Evolutionary conservation across 2,329 filamentous ascomycete genomes (phyloP), one percentile per base, ranked within the genome.

Genomic region (Clonostachys rhizophaga): DNA sequence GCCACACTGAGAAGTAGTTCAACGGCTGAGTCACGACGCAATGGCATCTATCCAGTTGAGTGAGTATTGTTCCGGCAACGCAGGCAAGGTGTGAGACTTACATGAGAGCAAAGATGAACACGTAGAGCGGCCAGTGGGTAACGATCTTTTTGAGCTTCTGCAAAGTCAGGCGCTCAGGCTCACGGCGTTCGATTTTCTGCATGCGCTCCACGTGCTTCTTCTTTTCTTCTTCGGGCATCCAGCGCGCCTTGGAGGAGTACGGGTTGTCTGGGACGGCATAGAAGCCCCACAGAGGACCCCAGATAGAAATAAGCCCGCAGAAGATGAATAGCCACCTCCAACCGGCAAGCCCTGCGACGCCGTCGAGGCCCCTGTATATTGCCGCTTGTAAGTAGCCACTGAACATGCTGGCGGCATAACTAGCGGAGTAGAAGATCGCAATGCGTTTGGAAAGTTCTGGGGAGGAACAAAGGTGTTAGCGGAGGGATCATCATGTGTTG

Each of bases 131-230:
- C 24, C 24, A 30, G 24, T 30, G 24, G 24, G 24, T 30, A 5
- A 30, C 24, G 4, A 30, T 30, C 24, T 30, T 30, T 9, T 30
- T 30, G 9, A 30, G 24, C 9, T 30, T 30, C 24, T 30, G 2
- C 24, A 30, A 30, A 30, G 24, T 30, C 4, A 30, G 24, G 24
- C 24, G 24, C 24, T 30, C 24, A 10, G 24, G 24, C 9, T 30
- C 24, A 2, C 24, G 24, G 24, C 24, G 24, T 10, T 30, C 8
- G 9, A 30, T 69, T 46, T 82, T 77, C 53, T 86, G 77, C 58
- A 92, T 91, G 52, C 87, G 78, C 42, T 85, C 76, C 12, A 77
- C 72, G 50, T 88, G 83, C 36, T 84, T 76, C 47, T 79, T 71
- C 20, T 77, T 75, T 62, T 91, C 87, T 52, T 83, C 62, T 1